Base-by-base conservation (phyloP, 257 asterid species). In the Datura wrightii region DNA sequence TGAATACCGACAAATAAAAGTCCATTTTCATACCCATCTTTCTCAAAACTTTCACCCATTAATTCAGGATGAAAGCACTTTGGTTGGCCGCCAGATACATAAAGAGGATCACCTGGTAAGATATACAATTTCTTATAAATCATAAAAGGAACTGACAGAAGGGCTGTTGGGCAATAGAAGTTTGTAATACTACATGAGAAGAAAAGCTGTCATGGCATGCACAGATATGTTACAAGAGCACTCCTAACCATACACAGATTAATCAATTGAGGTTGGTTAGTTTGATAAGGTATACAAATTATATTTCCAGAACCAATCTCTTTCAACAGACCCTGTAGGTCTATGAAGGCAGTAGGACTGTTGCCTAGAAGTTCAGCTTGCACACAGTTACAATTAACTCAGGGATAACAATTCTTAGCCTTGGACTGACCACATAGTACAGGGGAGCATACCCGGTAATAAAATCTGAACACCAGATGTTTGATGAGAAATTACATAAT, bases 81-180 rank as follows among this genome's bases (percentile, higher is more conserved):
- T 34, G 98, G 98, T 66, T 87, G 93, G 80, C 99, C 99, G 82
- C 92, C 96, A 79, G 88, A 85, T 88, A 87, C 83, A 86, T 96
- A 96, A 74, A 96, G 98, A 82, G 99, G 98, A 87, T 96, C 99
- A 82, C 94, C 99, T 94, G 92, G 82, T 50, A 78, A 78, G 63
- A 78, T 52, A 76, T 60, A 78, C 82, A 31, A 8, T 78, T 24
- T 14, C 18, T 48, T 6, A 78, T 78, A 50, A 14, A 78, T 78
- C 82, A 78, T 50, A 24, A 52, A 76, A 78, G 63, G 82, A 78
- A 41, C 79, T n/a, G 18, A 70, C 55, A 42, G 79, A 18, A 18
- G 54, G 41, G 79, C 79, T 70, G 15, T 36, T 70, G 13, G 34
- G 55, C 18, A 71, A 44, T 8, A 71, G 37, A 42, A 71, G 54